A percentile compares a stretch with the other conserved stretches of the same genome.
Conservation (phyloP, 306 rosid genomes). For the Lupinus albus region DNA sequence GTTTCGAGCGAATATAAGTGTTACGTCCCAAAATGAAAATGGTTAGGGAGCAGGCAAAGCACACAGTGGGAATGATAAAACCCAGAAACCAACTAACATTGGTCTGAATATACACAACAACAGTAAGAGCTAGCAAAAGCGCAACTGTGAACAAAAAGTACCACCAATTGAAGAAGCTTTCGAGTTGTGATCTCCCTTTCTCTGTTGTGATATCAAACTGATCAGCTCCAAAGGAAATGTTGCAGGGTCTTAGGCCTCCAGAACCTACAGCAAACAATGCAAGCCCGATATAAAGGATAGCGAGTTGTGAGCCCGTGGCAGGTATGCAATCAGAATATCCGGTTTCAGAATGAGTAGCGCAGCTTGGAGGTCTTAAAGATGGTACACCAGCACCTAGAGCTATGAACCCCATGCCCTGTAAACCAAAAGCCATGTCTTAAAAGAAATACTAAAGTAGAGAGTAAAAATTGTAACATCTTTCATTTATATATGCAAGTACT, state of each 20-base stretch:
- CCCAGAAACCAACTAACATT: conserved; percentile 61
- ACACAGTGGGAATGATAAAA: conserved; percentile 54
- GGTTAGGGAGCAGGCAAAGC: conserved; percentile 48
- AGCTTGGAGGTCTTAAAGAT: conserved; percentile 51
- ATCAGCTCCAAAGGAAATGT: conserved; percentile 77
- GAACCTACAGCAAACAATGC: conserved; percentile 55
- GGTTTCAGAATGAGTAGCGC: conserved; percentile 24
- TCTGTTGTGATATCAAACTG: conserved; percentile 58
- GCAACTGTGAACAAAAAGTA: conserved; percentile 55
- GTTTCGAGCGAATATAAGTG: conserved; percentile 42
- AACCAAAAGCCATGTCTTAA: conserved; percentile 10
- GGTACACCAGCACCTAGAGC: conserved; percentile 53
- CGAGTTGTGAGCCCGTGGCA: conserved; percentile 43
- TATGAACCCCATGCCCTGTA: conserved; percentile 59
- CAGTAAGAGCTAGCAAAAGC: conserved; percentile 58
- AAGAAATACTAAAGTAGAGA: not conserved
- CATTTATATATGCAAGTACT: not conserved
- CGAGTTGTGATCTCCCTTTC: conserved; percentile 57
- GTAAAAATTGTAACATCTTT: not conserved
- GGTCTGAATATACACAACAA: conserved; percentile 55
- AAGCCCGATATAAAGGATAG: conserved; percentile 49
- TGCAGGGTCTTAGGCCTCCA: conserved; percentile 69
- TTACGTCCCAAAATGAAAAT: conserved; percentile 48
- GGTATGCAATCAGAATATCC: conserved; percentile 42
- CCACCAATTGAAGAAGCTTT: conserved; percentile 75